Evolutionary conservation across 2,329 filamentous ascomycete genomes (phyloP), one percentile per base, ranked within the genome.

Genomic region (Exophiala mesophila): DNA sequence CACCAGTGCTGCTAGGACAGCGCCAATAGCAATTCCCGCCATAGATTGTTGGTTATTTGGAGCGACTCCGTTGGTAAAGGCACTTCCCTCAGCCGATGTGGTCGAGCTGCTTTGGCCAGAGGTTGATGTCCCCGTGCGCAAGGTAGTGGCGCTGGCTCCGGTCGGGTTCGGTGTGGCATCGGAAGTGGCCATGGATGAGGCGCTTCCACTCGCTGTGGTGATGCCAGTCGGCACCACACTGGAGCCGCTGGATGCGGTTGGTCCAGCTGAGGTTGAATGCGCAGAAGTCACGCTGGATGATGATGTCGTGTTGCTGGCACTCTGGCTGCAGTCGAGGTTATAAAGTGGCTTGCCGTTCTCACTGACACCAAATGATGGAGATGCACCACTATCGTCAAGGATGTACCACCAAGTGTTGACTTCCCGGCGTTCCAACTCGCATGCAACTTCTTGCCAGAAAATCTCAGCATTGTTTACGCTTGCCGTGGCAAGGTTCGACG

Each of bases 401-500:
- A 60, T 63, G 59, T 66, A 67, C 64, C 64, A 67, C 61, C 61
- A 67, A 49, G 62, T 65, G 60, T 67, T 64, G 56, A 56, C 55
- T 63, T 74, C 66, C 59, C 70, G 66, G 60, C 77, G 76, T 59
- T 79, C 74, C 47, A 69, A 65, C 52, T 69, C 66, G 69, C 81
- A 85, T 39, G 73, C 80, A 49, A 83, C 65, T 24, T 73, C 64
- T 41, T 73, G 63, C 78, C 80, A 85, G 71, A 78, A 85, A 52
- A 66, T 69, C 67, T 79, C 71, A 47, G 79, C 76, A 59, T 83
- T 83, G 24, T 67, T 61, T 16, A 73, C 62, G 51, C 67, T 74
- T 36, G 80, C 59, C 4, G 73, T 69, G 39, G 75, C 79, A 60
- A 72, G 54, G 38, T 78, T 77, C 63, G 72, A 74, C 39, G 66